These are phyloP conservation scores for Tolypocladium endophyticum DNA, from an alignment of 2,329 filamentous ascomycete genomes.

Conservation along the genomic window DNA sequence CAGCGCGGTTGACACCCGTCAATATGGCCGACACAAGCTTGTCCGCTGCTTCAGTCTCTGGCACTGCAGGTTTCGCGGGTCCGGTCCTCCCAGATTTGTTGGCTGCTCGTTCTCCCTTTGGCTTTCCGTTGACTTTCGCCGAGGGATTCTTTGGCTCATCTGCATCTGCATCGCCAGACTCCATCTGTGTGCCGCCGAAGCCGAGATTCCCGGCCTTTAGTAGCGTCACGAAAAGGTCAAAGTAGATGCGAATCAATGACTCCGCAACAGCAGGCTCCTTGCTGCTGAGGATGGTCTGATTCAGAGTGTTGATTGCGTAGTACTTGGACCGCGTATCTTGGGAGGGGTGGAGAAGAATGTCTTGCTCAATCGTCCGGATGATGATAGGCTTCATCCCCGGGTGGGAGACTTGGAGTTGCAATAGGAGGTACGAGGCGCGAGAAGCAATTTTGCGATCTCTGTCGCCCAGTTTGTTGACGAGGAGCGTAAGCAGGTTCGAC, in stretches of 20 bases:
- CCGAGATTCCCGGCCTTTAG: conserved; percentile 49
- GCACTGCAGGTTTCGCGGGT: conserved; percentile 26
- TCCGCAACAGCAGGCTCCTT: conserved; percentile 76
- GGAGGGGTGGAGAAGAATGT: conserved; percentile 76
- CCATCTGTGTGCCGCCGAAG: conserved; percentile 27
- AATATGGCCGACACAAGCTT: conserved; percentile 88
- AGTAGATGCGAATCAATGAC: conserved; percentile 81
- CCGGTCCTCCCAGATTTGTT: conserved; percentile 10
- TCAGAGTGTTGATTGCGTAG: conserved; percentile 91
- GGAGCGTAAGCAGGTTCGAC: conserved; percentile 76
- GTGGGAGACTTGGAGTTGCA: conserved; percentile 81
- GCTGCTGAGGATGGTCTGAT: conserved; percentile 84
- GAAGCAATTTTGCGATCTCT: conserved; percentile 93
- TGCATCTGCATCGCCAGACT: conserved; percentile 26
- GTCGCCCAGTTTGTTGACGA: conserved; percentile 96
- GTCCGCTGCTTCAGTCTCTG: conserved; percentile 61
- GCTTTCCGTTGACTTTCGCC: conserved; percentile 7
- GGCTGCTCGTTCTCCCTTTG: conserved; percentile 13
- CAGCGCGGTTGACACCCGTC: conserved; percentile 90
- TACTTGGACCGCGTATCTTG: conserved; percentile 87
- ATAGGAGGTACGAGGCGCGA: conserved; percentile 80
- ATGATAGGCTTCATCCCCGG: conserved; percentile 90
- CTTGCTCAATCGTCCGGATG: conserved; percentile 73
- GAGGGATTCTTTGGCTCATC: conserved; percentile 18
- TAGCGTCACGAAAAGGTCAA: conserved; percentile 73